phyloP scores from a whole-genome alignment of 116 monocot species.

The Cymodocea nodosa region DNA sequence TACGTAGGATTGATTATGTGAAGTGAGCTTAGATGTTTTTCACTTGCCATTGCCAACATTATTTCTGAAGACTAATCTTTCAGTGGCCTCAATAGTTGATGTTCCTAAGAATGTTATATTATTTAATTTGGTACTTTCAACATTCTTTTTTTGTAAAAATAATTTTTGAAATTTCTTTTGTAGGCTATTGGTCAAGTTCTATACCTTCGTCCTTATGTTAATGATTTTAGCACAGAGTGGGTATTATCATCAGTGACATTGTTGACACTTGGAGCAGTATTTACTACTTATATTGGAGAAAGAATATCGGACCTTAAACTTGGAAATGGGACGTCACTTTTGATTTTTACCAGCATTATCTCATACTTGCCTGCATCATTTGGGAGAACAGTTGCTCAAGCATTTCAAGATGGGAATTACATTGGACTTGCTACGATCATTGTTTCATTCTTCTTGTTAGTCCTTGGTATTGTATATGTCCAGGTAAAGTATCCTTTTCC shows the following conservation, averaged over 20 bases:
- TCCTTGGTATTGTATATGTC: slow-evolving; percentile 97
- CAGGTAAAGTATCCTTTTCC: slow-evolving; percentile 40
- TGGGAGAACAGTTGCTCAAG: slow-evolving; percentile 82
- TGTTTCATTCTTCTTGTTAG: slow-evolving; percentile 64
- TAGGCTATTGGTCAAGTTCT: slow-evolving; percentile 96
- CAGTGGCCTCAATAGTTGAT: too few relatives aligned
- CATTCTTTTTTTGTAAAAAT: background rate
- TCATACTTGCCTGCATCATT: slow-evolving; percentile 97
- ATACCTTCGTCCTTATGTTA: slow-evolving; percentile 79
- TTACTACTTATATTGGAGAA: slow-evolving; percentile 92
- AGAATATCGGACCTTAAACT: slow-evolving; percentile 97
- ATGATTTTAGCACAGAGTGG: slow-evolving; percentile 91
- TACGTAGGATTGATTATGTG: too few relatives aligned
- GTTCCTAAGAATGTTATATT: too few relatives aligned
- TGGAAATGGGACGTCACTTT: slow-evolving; percentile 96
- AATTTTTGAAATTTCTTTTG: slow-evolving; percentile 3
- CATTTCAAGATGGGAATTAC: slow-evolving; percentile 93
- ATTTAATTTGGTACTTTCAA: background rate
- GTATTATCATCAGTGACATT: slow-evolving; percentile 58
- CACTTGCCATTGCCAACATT: too few relatives aligned
- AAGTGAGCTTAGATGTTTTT: too few relatives aligned
- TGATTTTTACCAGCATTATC: slow-evolving; percentile 97
- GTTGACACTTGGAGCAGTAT: slow-evolving; percentile 87
- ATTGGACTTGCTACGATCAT: slow-evolving; percentile 63
- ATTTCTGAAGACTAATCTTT: too few relatives aligned